Conservation (phyloP, 1,139 yeast species). For the Diutina catenulata region DNA sequence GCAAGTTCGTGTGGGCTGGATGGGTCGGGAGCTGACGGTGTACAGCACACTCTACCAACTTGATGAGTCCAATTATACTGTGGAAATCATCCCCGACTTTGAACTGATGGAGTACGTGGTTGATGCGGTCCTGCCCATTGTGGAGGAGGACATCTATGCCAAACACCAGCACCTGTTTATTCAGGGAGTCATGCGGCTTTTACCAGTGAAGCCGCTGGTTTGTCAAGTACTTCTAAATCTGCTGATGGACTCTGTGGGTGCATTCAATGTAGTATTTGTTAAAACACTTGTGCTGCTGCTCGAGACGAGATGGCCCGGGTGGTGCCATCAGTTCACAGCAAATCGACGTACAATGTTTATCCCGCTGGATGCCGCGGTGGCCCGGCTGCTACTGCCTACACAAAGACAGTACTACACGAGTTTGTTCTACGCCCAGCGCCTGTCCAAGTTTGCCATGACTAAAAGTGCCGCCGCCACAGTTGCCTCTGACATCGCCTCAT, state of each 20-base stretch:
- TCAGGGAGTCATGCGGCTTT: constrained; percentile 52
- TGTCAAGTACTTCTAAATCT: constrained; percentile 23
- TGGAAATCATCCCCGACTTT: constrained; percentile 20
- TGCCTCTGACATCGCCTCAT: background rate
- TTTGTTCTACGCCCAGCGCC: constrained; percentile 13
- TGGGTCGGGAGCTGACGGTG: constrained; percentile 17
- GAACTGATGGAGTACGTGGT: constrained; percentile 22
- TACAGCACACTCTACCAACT: constrained; percentile 19
- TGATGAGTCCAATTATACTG: constrained; percentile 14
- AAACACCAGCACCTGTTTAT: constrained; percentile 60
- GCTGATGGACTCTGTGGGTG: constrained; percentile 9
- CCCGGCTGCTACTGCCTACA: constrained; percentile 16
- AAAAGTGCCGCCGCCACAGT: background rate
- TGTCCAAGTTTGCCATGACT: background rate
- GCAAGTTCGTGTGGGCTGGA: constrained; percentile 22
- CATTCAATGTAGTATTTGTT: constrained; percentile 16
- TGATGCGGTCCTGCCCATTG: constrained; percentile 41
- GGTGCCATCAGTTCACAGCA: constrained; percentile 21
- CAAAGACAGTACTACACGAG: constrained; percentile 22
- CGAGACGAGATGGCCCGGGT: background rate
- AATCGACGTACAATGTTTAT: constrained; percentile 21
- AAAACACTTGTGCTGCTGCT: constrained; percentile 22
- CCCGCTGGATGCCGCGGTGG: constrained; percentile 23
- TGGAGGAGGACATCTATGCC: constrained; percentile 56
- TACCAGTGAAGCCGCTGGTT: constrained; percentile 31